Percentiles rank a stretch among this genome's conserved stretches.
phyloP scores from a whole-genome alignment of 768 basidiomycete species.

The Rhodotorula kratochvilovae region DNA sequence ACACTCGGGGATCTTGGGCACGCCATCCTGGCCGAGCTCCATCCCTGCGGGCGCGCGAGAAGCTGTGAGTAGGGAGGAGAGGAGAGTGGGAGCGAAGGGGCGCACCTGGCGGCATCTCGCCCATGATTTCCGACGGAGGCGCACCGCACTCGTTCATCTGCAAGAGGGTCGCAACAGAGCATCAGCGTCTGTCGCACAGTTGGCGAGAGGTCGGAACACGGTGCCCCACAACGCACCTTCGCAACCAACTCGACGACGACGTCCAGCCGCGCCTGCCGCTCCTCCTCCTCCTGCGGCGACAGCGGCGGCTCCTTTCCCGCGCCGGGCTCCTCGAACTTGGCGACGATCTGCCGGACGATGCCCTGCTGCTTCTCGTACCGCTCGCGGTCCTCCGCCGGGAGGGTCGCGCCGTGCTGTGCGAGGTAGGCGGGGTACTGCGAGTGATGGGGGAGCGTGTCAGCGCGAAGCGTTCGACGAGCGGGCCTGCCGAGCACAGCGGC shows the following conservation, averaged over 20 bases:
- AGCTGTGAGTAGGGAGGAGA: neutral
- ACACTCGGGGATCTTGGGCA: slow-evolving; percentile 52
- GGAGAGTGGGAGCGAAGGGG: neutral
- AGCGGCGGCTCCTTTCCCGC: slow-evolving; percentile 50
- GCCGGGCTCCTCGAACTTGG: slow-evolving; percentile 60
- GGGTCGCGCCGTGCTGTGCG: slow-evolving; percentile 54
- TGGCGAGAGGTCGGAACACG: too few species aligned
- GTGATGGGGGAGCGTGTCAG: neutral
- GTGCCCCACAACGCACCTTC: slow-evolving; percentile 57
- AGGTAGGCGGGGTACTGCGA: slow-evolving; percentile 73
- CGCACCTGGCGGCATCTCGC: slow-evolving; percentile 66
- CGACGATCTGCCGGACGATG: slow-evolving; percentile 59
- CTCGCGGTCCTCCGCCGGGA: slow-evolving; percentile 59
- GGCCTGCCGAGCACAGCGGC: neutral
- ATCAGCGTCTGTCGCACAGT: neutral
- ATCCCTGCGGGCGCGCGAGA: slow-evolving; percentile 10
- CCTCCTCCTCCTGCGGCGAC: slow-evolving; percentile 6
- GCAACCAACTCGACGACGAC: slow-evolving; percentile 67
- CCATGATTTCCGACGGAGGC: slow-evolving; percentile 78
- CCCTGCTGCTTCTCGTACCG: slow-evolving; percentile 62
- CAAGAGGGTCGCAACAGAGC: neutral
- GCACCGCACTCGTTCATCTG: slow-evolving; percentile 75
- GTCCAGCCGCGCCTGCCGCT: slow-evolving; percentile 51
- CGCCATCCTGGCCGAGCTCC: slow-evolving; percentile 57
- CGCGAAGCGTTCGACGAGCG: neutral